Conservation (phyloP, 75 land plant genomes). For the Sequoiadendron giganteum region DNA sequence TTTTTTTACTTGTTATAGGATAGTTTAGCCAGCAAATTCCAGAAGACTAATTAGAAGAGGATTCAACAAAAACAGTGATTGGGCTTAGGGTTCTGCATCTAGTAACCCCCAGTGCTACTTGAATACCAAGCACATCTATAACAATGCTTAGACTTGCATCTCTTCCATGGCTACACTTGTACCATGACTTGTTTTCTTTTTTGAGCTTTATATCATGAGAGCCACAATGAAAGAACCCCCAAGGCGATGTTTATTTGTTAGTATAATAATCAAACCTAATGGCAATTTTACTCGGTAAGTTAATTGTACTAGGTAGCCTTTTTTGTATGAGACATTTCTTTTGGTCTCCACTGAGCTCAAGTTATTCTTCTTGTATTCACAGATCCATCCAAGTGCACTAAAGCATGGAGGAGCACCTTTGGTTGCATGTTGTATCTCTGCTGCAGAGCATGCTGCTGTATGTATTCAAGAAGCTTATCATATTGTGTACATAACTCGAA, state of each 20-base stretch:
- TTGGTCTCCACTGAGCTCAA: background rate
- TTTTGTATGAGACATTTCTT: background rate
- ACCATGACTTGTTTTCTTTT: background rate
- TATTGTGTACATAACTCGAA: background rate
- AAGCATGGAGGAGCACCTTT: slow-evolving; percentile 78
- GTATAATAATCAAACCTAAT: background rate
- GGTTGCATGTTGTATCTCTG: slow-evolving; percentile 83
- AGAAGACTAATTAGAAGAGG: background rate
- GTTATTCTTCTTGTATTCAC: slow-evolving; percentile 13
- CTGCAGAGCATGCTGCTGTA: slow-evolving; percentile 87
- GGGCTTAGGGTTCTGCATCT: background rate
- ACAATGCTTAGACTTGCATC: background rate
- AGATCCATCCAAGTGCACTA: slow-evolving; percentile 95
- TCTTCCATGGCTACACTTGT: background rate
- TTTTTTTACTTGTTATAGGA: background rate
- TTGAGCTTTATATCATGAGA: background rate
- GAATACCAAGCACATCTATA: background rate
- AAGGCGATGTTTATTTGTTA: background rate
- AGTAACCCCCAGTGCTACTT: background rate
- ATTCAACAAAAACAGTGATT: background rate
- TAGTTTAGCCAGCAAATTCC: background rate
- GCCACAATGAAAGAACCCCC: background rate
- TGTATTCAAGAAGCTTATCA: slow-evolving; percentile 16
- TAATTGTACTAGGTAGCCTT: background rate
- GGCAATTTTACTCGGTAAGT: background rate